These are phyloP conservation scores for Leccinum uliginosum DNA, from an alignment of 768 basidiomycete species.

Conservation along the genomic window DNA sequence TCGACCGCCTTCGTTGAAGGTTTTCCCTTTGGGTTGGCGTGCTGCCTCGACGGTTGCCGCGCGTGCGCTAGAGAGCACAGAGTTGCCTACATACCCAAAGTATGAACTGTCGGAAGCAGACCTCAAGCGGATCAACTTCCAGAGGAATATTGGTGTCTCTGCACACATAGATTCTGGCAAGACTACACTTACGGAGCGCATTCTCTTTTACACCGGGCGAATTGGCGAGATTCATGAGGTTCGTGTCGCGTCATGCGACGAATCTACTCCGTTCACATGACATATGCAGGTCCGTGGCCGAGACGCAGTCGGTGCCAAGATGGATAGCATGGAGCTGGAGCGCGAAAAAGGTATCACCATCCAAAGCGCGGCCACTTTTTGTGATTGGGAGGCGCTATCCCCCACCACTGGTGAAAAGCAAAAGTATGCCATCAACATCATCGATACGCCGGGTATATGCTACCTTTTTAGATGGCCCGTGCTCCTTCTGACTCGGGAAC, in stretches of 20 bases:
- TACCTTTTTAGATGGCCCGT: no score
- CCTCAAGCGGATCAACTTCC: constrained; percentile 56
- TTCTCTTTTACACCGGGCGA: constrained; percentile 93
- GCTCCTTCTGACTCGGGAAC: not conserved
- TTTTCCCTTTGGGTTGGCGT: constrained; percentile 24
- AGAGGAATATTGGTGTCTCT: constrained; percentile 95
- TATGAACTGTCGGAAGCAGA: constrained; percentile 63
- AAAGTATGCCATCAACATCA: constrained; percentile 94
- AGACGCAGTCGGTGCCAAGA: constrained; percentile 97
- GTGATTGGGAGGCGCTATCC: constrained; percentile 83
- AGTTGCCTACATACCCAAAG: constrained; percentile 27
- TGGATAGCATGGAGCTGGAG: constrained; percentile 99
- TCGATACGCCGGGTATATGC: constrained; percentile 85
- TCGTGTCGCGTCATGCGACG: constrained; percentile 23
- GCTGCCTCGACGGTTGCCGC: constrained; percentile 43
- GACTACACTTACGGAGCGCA: constrained; percentile 94
- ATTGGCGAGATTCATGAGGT: constrained; percentile 97
- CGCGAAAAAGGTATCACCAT: constrained; percentile 99
- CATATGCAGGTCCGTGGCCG: constrained; percentile 74
- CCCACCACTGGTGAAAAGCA: constrained; percentile 59
- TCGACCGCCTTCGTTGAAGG: constrained; percentile 2
- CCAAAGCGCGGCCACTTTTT: constrained; percentile 97
- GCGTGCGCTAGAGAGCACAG: not conserved
- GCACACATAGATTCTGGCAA: constrained; percentile 97
- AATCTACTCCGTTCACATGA: not conserved